Percentiles rank a stretch among this genome's conserved stretches.
Evolutionary conservation across 2,329 filamentous ascomycete genomes (phyloP).

Genomic region (Fusarium sp.): DNA sequence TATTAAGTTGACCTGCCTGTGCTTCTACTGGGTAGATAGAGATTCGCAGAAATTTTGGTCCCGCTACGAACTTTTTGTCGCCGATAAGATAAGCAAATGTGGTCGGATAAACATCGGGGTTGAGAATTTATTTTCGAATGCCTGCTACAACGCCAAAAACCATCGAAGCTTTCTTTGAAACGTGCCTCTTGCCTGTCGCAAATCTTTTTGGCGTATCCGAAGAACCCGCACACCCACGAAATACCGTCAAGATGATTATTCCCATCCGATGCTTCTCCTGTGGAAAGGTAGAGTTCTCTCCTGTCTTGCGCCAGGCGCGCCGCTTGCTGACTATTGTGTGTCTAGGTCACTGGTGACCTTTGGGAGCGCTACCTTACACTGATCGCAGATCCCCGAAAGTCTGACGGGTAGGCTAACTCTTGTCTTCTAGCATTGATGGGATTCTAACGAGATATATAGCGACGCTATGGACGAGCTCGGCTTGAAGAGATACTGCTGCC

Average conservation of each 20-base stretch:
- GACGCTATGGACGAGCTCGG: slow-evolving; percentile 97
- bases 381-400: slow-evolving; percentile 78
- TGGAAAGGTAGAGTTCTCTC: slow-evolving; percentile 80
- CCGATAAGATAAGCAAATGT: slow-evolving; percentile 57
- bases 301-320: slow-evolving; percentile 23
- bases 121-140: slow-evolving; percentile 48
- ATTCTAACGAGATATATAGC: slow-evolving; percentile 62
- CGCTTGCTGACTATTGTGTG: slow-evolving; percentile 45
- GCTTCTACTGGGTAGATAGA: slow-evolving; percentile 32
- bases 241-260: slow-evolving; percentile 86
- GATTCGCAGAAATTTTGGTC: slow-evolving; percentile 57
- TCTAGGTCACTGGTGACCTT: slow-evolving; percentile 92
- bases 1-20: slow-evolving; percentile 12
- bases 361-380: slow-evolving; percentile 96
- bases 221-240: slow-evolving; percentile 29
- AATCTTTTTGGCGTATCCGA: slow-evolving; percentile 26
- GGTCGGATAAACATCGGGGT: slow-evolving; percentile 51
- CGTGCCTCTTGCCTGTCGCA: slow-evolving; percentile 44
- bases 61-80: slow-evolving; percentile 56
- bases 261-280: slow-evolving; percentile 99
- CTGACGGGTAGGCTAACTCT: slow-evolving; percentile 73
- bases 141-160: slow-evolving; percentile 29
- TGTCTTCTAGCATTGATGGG: neutral
- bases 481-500: slow-evolving; percentile 96
- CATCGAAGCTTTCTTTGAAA: slow-evolving; percentile 37